A percentile compares a stretch with the other conserved stretches of the same genome.
These are phyloP conservation scores for Cystobasidiaceae sp. DNA, from an alignment of 1,284 basidiomycete species.

Conservation along the genomic window DNA sequence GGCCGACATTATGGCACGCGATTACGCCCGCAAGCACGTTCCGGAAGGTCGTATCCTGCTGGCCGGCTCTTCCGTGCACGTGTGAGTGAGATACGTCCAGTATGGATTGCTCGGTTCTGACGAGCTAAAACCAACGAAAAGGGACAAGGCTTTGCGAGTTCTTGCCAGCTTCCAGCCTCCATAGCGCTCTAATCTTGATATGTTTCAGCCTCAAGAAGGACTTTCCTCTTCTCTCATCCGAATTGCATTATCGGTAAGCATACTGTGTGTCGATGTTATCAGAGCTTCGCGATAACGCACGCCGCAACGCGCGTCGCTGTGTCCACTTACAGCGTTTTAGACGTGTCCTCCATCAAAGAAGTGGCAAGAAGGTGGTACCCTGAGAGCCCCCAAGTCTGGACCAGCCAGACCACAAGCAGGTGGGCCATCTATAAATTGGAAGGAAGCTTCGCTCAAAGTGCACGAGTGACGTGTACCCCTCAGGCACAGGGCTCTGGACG, in stretches of 20 bases:
- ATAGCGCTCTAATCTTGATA: too few relatives aligned
- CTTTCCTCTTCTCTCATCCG: not conserved
- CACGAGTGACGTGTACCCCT: not conserved
- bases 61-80: constrained; percentile 49
- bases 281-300: not conserved
- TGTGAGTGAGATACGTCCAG: constrained; percentile 45
- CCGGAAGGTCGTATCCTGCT: constrained; percentile 42
- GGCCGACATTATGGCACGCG: constrained; percentile 38
- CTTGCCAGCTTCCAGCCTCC: not conserved
- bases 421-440: too few relatives aligned
- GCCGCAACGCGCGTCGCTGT: not conserved
- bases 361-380: constrained; percentile 25
- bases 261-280: too few relatives aligned
- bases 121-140: not conserved
- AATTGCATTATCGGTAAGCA: constrained; percentile 22
- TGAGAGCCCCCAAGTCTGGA: not conserved
- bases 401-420: constrained; percentile 21
- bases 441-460: not conserved
- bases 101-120: constrained; percentile 27
- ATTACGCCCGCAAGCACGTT: constrained; percentile 45
- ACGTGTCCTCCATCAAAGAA: constrained; percentile 29
- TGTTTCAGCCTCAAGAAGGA: constrained; percentile 30
- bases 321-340: constrained; percentile 9
- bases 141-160: constrained; percentile 20
- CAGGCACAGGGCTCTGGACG: constrained; percentile 24